phyloP scores from a whole-genome alignment of 2,329 filamentous ascomycete genomes.

The Trichoderma endophyticum region DNA sequence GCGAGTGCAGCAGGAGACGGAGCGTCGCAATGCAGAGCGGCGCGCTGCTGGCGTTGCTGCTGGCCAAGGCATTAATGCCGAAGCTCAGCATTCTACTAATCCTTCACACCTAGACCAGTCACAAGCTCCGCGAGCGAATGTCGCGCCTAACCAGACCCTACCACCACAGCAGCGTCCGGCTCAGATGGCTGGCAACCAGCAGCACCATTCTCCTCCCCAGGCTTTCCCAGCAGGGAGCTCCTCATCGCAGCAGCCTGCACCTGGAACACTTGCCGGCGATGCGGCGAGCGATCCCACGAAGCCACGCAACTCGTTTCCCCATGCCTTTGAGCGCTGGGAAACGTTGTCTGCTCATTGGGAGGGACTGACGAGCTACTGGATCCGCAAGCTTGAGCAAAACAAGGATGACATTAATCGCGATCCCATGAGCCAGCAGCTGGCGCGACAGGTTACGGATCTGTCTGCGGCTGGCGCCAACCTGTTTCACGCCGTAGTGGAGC shows the following conservation, averaged over 20 bases:
- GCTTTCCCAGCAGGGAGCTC: slow-evolving; percentile 16
- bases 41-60: slow-evolving; percentile 52
- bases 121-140: slow-evolving; percentile 21
- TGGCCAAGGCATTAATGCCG: slow-evolving; percentile 31
- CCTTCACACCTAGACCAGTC: slow-evolving; percentile 31
- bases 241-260: slow-evolving; percentile 20
- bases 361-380: slow-evolving; percentile 95
- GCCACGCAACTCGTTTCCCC: slow-evolving; percentile 75
- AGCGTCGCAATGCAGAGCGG: slow-evolving; percentile 58
- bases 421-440: slow-evolving; percentile 81
- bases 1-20: slow-evolving; percentile 52
- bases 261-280: slow-evolving; percentile 23
- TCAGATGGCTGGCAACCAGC: slow-evolving; percentile 13
- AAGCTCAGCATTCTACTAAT: slow-evolving; percentile 34
- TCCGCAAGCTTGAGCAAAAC: slow-evolving; percentile 86
- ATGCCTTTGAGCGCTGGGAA: slow-evolving; percentile 98
- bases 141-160: slow-evolving; percentile 25
- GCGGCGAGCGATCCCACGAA: slow-evolving; percentile 30
- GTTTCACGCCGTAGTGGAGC: slow-evolving; percentile 94
- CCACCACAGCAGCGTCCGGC: slow-evolving; percentile 21
- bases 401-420: slow-evolving; percentile 79
- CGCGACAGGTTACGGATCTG: slow-evolving; percentile 93
- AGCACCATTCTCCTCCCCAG: slow-evolving; percentile 16
- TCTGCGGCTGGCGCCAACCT: slow-evolving; percentile 95
- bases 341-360: slow-evolving; percentile 97